These are phyloP conservation scores for Pythium myriotylum DNA, from an alignment of 352 stramenopile genomes.

Conservation along the genomic window DNA sequence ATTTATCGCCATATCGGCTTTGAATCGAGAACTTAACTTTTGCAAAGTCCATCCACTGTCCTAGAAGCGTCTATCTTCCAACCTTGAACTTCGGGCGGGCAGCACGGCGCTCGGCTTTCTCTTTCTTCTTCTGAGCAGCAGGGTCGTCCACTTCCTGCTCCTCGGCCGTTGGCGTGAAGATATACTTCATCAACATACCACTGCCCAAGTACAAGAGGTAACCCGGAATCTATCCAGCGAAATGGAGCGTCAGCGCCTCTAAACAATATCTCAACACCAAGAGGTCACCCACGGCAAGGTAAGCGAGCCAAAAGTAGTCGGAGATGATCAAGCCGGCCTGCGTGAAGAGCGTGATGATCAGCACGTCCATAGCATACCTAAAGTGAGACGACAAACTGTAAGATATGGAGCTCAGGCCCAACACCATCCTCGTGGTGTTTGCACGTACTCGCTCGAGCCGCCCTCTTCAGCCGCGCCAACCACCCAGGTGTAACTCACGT, in stretches of 20 bases:
- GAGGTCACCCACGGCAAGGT: conserved; percentile 55
- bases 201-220: conserved; percentile 83
- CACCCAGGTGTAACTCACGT: conserved; percentile 83
- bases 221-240: conserved; percentile 55
- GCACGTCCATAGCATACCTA: conserved; percentile 79
- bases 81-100: conserved; percentile 27
- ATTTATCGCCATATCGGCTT: conserved; percentile 7
- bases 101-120: conserved; percentile 63
- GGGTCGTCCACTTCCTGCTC: conserved; percentile 58
- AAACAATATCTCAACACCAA: too few species aligned
- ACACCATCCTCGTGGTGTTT: too few species aligned
- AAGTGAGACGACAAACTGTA: background rate
- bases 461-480: conserved; percentile 77
- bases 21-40: background rate
- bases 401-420: too few species aligned
- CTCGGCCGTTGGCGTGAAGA: conserved; percentile 65
- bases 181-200: conserved; percentile 78
- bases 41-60: background rate
- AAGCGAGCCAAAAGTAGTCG: conserved; percentile 89
- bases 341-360: conserved; percentile 82
- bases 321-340: conserved; percentile 76
- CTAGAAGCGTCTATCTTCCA: conserved; percentile 12
- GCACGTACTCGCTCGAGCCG: conserved; percentile 70
- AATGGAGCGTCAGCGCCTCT: too few species aligned
- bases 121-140: conserved; percentile 65